phyloP scores from a whole-genome alignment of 163 green algal species.

The Prototheca wickerhamii region DNA sequence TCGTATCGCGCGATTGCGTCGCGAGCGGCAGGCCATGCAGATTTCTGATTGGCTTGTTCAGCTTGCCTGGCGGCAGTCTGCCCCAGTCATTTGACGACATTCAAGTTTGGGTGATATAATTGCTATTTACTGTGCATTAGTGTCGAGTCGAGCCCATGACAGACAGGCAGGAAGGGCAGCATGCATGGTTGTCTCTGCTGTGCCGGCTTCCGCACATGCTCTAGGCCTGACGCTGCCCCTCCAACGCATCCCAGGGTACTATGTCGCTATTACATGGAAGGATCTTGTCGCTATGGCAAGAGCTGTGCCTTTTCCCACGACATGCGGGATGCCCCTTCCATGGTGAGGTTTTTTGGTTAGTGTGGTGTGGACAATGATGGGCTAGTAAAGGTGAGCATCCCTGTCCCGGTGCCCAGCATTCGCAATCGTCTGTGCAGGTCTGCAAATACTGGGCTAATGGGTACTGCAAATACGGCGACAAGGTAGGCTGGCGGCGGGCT shows the following conservation, averaged over 20 bases:
- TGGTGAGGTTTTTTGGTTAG: not conserved
- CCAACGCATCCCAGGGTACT: slow-evolving; percentile 15
- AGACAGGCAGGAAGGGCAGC: not conserved
- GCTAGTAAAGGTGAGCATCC: not conserved
- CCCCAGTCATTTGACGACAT: no score
- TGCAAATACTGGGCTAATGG: not conserved
- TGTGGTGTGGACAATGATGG: not conserved
- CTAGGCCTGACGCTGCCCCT: not conserved
- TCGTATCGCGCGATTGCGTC: no score
- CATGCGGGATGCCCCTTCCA: not conserved
- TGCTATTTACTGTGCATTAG: no score
- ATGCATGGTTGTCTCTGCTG: not conserved
- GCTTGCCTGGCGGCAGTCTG: no score
- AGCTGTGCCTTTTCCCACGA: slow-evolving; percentile 50
- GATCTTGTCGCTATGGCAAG: slow-evolving; percentile 37
- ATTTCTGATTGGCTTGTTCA: no score
- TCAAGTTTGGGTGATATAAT: no score
- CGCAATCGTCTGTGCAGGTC: not conserved
- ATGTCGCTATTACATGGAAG: slow-evolving; percentile 56
- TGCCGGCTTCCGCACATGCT: no score
- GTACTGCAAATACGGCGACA: not conserved
- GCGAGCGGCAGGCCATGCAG: no score
- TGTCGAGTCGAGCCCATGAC: not conserved
- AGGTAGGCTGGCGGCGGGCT: not conserved
- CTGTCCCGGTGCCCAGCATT: not conserved